Conservation (phyloP, 345 rosid species). For the Salix koriyanagi region DNA sequence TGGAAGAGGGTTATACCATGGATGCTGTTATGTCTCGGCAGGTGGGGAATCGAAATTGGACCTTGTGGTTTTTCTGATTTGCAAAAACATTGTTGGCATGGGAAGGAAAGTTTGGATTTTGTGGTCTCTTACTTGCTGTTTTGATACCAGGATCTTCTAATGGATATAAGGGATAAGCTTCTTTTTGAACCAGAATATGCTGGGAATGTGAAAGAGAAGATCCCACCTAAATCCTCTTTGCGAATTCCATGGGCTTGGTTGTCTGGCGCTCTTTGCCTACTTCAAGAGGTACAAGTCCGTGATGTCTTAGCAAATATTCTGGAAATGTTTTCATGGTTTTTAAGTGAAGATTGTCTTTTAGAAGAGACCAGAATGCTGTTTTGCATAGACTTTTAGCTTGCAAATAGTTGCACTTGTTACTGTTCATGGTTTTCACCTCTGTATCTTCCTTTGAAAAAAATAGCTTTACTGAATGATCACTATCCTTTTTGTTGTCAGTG, state of each 20-base stretch:
- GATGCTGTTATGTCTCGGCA: conserved; percentile 68
- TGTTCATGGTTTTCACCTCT: background rate
- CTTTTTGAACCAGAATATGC: conserved; percentile 95
- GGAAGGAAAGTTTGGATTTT: background rate
- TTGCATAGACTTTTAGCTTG: background rate
- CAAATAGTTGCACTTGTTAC: background rate
- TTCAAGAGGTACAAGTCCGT: conserved; percentile 69
- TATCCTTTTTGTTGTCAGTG: background rate
- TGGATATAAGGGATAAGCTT: conserved; percentile 91
- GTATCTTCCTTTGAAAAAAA: background rate
- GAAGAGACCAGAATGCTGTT: background rate
- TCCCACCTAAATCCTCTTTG: conserved; percentile 72
- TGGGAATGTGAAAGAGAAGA: conserved; percentile 65
- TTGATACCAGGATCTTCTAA: conserved; percentile 64
- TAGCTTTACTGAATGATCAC: background rate
- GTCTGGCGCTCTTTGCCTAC: conserved; percentile 90
- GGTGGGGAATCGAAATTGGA: conserved; percentile 39
- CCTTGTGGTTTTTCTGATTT: background rate
- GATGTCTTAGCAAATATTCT: background rate
- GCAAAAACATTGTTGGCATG: background rate
- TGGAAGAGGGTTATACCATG: conserved; percentile 86
- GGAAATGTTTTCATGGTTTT: background rate
- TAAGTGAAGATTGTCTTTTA: background rate
- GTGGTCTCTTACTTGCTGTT: background rate
- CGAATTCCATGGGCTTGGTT: conserved; percentile 81